Conservation (phyloP, 2,329 filamentous ascomycete genomes). For the Aureobasidium musti region DNA sequence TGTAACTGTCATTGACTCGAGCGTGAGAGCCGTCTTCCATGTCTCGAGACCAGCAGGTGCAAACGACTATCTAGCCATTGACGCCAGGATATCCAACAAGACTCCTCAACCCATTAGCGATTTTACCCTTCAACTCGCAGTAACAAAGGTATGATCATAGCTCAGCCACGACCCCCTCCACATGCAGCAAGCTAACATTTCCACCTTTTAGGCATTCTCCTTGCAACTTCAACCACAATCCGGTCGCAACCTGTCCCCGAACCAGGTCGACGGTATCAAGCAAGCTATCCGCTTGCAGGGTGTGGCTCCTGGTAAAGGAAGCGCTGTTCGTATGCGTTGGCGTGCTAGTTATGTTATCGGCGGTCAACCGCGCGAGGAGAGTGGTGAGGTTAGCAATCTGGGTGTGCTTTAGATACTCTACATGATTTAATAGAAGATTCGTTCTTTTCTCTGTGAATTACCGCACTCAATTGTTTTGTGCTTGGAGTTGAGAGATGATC, state of each 20-base stretch:
- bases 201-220: slow-evolving; percentile 66
- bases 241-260: slow-evolving; percentile 70
- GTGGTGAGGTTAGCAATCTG: slow-evolving; percentile 25
- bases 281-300: slow-evolving; percentile 79
- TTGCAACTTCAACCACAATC: slow-evolving; percentile 83
- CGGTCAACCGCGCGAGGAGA: slow-evolving; percentile 53
- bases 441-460: too few species aligned
- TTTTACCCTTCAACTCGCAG: slow-evolving; percentile 87
- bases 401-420: slow-evolving; percentile 16
- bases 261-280: slow-evolving; percentile 73
- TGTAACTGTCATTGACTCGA: slow-evolving; percentile 67
- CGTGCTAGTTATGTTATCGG: slow-evolving; percentile 74
- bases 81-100: slow-evolving; percentile 82
- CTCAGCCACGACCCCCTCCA: neutral
- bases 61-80: slow-evolving; percentile 64
- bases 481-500: too few species aligned
- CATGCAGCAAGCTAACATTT: neutral
- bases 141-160: slow-evolving; percentile 72
- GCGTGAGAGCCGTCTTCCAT: slow-evolving; percentile 71
- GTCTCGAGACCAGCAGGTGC: slow-evolving; percentile 61
- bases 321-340: slow-evolving; percentile 86
- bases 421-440: neutral
- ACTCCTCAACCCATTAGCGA: slow-evolving; percentile 70
- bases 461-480: too few species aligned
- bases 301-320: slow-evolving; percentile 71